These are phyloP conservation scores for Dentipellis sp. DNA, from an alignment of 768 basidiomycete genomes.

Conservation along the genomic window DNA sequence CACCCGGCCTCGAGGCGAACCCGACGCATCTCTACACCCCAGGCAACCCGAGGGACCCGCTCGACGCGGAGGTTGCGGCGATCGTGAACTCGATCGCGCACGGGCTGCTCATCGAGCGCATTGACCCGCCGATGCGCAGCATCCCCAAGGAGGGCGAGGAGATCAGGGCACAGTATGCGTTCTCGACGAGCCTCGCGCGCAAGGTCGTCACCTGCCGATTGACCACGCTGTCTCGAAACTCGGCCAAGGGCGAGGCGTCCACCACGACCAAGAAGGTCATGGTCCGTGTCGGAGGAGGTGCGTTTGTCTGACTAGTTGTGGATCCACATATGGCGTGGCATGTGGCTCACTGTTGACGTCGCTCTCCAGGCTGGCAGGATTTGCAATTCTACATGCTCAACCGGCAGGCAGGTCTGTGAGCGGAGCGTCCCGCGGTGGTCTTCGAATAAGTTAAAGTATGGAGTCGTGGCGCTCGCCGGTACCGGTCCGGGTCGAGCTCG, in stretches of 20 bases:
- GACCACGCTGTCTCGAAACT: conserved; percentile 63
- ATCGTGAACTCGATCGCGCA: conserved; percentile 73
- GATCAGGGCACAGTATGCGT: conserved; percentile 75
- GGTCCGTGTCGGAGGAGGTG: conserved; percentile 81
- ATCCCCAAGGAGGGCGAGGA: conserved; percentile 69
- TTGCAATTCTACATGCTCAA: conserved; percentile 68
- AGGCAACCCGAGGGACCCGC: conserved; percentile 62
- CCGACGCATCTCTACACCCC: conserved; percentile 58
- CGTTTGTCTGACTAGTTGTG: not conserved
- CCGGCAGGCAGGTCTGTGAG: conserved; percentile 59
- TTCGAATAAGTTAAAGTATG: not conserved
- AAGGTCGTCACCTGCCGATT: conserved; percentile 75
- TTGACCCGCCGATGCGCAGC: conserved; percentile 66
- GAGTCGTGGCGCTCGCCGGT: not conserved
- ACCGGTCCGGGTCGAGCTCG: not conserved
- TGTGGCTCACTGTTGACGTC: not conserved
- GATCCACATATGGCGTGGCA: not conserved
- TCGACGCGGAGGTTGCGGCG: conserved; percentile 70
- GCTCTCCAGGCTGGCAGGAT: conserved; percentile 64
- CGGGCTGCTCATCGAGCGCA: conserved; percentile 66
- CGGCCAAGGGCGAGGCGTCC: conserved; percentile 28
- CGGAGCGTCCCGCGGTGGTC: conserved; percentile 7
- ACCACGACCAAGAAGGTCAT: conserved; percentile 73
- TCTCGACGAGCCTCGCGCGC: conserved; percentile 61
- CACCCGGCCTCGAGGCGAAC: conserved; percentile 29